Evolutionary conservation across 1,139 yeast genomes (phyloP).

Genomic region (Candida pseudocylindracea): DNA sequence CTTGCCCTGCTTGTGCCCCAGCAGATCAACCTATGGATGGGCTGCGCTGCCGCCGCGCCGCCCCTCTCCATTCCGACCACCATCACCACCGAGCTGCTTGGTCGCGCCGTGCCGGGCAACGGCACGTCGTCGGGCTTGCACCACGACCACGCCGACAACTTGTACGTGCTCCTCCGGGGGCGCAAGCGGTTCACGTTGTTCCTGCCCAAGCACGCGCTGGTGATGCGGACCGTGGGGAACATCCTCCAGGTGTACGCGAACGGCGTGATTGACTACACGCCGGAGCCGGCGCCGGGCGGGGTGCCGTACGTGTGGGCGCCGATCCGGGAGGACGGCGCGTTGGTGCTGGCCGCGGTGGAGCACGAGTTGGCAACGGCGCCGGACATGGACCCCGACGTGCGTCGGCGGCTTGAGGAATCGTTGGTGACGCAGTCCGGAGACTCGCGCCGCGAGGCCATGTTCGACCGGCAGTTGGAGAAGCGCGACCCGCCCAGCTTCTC

Average conservation of each 20-base stretch:
- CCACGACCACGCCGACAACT: slow-evolving; percentile 62
- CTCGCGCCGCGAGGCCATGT: slow-evolving; percentile 1
- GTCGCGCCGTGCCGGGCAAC: slow-evolving; percentile 2
- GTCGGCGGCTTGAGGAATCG: slow-evolving; percentile 1
- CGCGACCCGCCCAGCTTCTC: slow-evolving; percentile 53
- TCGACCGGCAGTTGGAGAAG: slow-evolving; percentile 3
- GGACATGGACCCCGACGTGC: slow-evolving; percentile 1
- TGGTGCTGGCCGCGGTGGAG: slow-evolving; percentile 19
- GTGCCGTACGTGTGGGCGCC: slow-evolving; percentile 19
- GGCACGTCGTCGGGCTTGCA: slow-evolving; percentile 60
- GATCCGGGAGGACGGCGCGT: slow-evolving; percentile 40
- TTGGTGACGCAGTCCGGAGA: too few species aligned
- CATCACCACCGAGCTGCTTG: slow-evolving; percentile 18
- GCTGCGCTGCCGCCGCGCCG: slow-evolving; percentile 7
- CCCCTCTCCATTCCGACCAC: slow-evolving; percentile 5
- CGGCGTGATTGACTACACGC: slow-evolving; percentile 42
- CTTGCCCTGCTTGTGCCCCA: slow-evolving; percentile 29
- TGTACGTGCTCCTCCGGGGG: slow-evolving; percentile 38
- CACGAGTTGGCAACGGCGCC: slow-evolving; percentile 9
- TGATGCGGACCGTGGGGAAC: slow-evolving; percentile 37
- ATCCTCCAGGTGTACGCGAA: slow-evolving; percentile 24
- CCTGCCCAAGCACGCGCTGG: slow-evolving; percentile 35
- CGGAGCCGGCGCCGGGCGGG: slow-evolving; percentile 6
- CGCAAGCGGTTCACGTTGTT: slow-evolving; percentile 42
- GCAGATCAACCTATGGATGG: slow-evolving; percentile 59